Percentiles rank a stretch among this genome's conserved stretches.
phyloP scores from a whole-genome alignment of 139 green algal species.

The Coelastrella sp. region DNA sequence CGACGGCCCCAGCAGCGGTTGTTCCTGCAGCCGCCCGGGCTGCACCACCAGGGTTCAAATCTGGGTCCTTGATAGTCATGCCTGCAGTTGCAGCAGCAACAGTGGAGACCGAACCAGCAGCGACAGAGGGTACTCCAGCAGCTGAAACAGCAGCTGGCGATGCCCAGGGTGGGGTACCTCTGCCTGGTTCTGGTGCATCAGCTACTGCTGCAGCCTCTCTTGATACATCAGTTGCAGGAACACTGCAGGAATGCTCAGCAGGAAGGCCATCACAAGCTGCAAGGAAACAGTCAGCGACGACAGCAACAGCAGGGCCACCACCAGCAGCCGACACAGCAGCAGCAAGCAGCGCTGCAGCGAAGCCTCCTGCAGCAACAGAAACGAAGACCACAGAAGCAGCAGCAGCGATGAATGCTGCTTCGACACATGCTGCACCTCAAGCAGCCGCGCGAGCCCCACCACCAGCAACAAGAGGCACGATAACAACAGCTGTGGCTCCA shows the following conservation, averaged over 20 bases:
- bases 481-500: too few species aligned
- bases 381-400: too few species aligned
- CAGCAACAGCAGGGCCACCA: slow-evolving; percentile 6
- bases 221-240: background rate
- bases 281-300: background rate
- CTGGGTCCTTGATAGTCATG: background rate
- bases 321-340: background rate
- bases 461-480: too few species aligned
- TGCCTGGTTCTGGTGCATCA: too few species aligned
- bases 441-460: too few species aligned
- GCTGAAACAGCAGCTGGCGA: background rate
- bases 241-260: background rate
- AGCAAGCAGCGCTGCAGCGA: too few species aligned
- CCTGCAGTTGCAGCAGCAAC: background rate
- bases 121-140: background rate
- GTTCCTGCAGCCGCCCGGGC: background rate
- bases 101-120: background rate
- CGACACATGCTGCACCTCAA: too few species aligned
- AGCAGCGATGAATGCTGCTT: too few species aligned
- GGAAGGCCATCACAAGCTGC: background rate
- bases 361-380: too few species aligned
- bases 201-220: background rate
- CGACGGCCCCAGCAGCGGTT: background rate
- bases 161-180: background rate
- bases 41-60: background rate